Evolutionary conservation across 2,329 filamentous ascomycete species (phyloP).

Genomic region (Fusarium sp.): DNA sequence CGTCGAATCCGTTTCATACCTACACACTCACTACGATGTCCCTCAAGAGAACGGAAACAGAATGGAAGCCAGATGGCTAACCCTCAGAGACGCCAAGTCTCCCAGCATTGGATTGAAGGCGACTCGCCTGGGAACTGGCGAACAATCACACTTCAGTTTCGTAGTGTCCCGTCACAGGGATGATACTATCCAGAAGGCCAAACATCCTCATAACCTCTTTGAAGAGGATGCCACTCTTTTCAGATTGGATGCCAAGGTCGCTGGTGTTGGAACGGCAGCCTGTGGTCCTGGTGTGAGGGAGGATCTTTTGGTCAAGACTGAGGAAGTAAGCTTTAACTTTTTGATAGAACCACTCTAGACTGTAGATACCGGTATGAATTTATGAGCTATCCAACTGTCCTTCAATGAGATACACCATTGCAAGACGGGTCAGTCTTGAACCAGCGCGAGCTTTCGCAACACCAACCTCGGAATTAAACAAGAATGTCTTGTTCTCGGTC

Average conservation of each 20-base stretch:
- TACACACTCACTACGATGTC: slow-evolving; percentile 72
- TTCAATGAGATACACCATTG: background rate
- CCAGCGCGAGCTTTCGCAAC: background rate
- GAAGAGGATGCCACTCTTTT: slow-evolving; percentile 60
- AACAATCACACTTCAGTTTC: slow-evolving; percentile 60
- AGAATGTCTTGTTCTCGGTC: background rate
- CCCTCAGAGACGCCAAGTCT: slow-evolving; percentile 42
- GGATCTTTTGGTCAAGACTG: slow-evolving; percentile 56
- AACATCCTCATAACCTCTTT: slow-evolving; percentile 72
- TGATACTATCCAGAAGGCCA: slow-evolving; percentile 66
- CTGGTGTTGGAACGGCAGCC: slow-evolving; percentile 62
- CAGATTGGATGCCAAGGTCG: slow-evolving; percentile 59
- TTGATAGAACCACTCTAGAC: slow-evolving; percentile 48
- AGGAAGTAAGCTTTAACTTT: slow-evolving; percentile 57
- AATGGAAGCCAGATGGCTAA: slow-evolving; percentile 69
- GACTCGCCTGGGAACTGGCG: slow-evolving; percentile 20
- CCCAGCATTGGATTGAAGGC: slow-evolving; percentile 37
- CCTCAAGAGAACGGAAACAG: slow-evolving; percentile 77
- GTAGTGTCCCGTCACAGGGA: slow-evolving; percentile 65
- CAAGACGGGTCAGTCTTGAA: background rate
- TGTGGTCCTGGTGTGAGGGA: slow-evolving; percentile 62
- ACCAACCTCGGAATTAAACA: background rate
- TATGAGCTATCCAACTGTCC: background rate
- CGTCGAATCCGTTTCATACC: slow-evolving; percentile 55
- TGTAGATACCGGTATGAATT: background rate